phyloP scores from a whole-genome alignment of 352 stramenopile genomes.

The Phytophthora kernoviae region DNA sequence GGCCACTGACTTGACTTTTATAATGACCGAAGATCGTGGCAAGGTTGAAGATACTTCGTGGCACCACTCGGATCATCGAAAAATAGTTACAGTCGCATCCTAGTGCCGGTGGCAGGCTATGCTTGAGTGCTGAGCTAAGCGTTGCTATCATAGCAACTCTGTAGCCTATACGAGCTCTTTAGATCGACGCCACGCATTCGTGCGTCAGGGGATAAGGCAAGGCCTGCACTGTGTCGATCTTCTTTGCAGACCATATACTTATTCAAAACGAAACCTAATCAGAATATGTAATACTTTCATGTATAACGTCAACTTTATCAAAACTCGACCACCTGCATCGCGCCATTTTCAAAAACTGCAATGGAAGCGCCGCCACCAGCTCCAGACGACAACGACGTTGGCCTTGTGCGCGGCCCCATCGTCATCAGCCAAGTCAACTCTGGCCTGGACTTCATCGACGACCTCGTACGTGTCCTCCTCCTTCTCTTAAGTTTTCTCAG shows the following conservation, averaged over 20 bases:
- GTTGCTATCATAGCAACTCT: too few relatives aligned
- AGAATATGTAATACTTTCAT: background rate
- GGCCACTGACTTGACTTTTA: too few relatives aligned
- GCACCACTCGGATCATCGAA: too few relatives aligned
- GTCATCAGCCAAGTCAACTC: conserved; percentile 48
- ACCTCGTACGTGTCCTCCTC: conserved; percentile 26
- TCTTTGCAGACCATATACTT: background rate
- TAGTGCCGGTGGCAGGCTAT: too few relatives aligned
- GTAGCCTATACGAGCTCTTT: too few relatives aligned
- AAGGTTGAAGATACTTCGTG: too few relatives aligned
- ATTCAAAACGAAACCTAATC: background rate
- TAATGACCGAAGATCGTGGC: too few relatives aligned
- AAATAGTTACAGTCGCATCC: too few relatives aligned
- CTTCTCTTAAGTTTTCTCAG: conserved; percentile 2
- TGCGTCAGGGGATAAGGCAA: too few relatives aligned
- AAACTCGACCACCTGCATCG: background rate
- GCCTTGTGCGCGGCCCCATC: conserved; percentile 2
- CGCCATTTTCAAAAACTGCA: conserved; percentile 10
- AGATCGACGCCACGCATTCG: too few relatives aligned
- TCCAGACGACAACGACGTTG: conserved; percentile 7
- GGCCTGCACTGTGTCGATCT: too few relatives aligned
- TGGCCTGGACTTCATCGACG: conserved; percentile 42
- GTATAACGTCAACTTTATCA: background rate
- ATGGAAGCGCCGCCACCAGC: conserved; percentile 11
- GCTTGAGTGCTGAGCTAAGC: too few relatives aligned